These are phyloP conservation scores for Chytriomyces sp. DNA, from an alignment of 192 early-diverging fungal genomes.

Conservation along the genomic window DNA sequence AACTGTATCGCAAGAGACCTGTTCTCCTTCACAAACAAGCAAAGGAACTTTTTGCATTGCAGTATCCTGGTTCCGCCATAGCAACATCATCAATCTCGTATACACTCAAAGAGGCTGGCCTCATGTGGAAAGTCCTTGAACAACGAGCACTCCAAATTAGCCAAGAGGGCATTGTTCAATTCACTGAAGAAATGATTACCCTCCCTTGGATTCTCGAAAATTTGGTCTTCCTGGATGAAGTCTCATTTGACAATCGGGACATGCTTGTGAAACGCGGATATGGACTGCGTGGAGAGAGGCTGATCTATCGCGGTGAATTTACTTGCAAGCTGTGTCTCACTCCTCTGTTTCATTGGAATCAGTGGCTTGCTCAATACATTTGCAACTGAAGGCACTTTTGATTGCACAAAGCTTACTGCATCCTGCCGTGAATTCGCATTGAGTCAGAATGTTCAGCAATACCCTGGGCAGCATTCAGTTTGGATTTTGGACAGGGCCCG, in stretches of 20 bases:
- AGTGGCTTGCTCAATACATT: slow-evolving; percentile 30
- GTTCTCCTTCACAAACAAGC: neutral
- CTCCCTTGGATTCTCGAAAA: slow-evolving; percentile 32
- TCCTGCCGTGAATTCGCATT: slow-evolving; percentile 25
- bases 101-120: slow-evolving; percentile 9
- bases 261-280: slow-evolving; percentile 32
- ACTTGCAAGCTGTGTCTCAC: slow-evolving; percentile 23
- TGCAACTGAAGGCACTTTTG: slow-evolving; percentile 26
- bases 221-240: slow-evolving; percentile 40
- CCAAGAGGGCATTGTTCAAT: slow-evolving; percentile 11
- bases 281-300: slow-evolving; percentile 12
- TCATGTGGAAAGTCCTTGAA: slow-evolving; percentile 35
- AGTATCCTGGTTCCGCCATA: neutral
- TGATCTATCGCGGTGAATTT: no score
- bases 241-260: slow-evolving; percentile 37
- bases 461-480: slow-evolving; percentile 23
- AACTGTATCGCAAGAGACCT: neutral
- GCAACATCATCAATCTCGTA: neutral
- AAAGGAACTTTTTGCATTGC: neutral
- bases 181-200: slow-evolving; percentile 9
- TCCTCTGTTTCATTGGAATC: slow-evolving; percentile 33
- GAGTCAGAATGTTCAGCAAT: slow-evolving; percentile 13
- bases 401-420: slow-evolving; percentile 17
- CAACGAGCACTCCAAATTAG: slow-evolving; percentile 33
- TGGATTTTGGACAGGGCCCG: slow-evolving; percentile 41